Evolutionary conservation across 1,139 yeast genomes (phyloP).

Genomic region (Taiozyma onychis): DNA sequence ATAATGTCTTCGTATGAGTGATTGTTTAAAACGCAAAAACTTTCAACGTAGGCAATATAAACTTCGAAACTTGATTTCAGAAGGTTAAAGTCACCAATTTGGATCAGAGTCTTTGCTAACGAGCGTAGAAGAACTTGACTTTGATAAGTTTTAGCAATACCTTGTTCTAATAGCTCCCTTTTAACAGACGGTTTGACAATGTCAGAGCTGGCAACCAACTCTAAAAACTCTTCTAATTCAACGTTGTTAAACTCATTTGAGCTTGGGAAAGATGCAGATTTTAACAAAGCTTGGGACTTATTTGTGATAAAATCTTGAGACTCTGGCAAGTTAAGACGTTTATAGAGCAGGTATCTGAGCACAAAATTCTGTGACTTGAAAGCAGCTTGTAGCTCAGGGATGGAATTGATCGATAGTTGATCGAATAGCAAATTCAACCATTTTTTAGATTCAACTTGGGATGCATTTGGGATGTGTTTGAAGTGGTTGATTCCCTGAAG

Average conservation of each 20-base stretch:
- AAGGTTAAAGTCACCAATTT: conserved; percentile 12
- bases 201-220: conserved; percentile 14
- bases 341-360: conserved; percentile 2
- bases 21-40: conserved; percentile 30
- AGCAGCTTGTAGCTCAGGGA: conserved; percentile 1
- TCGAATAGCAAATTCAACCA: conserved; percentile 11
- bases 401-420: neutral
- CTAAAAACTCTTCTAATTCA: conserved; percentile 29
- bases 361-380: conserved; percentile 13
- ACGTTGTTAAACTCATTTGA: conserved; percentile 36
- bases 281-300: conserved; percentile 20
- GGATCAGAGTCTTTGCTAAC: conserved; percentile 26
- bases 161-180: conserved; percentile 27
- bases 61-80: conserved; percentile 38
- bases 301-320: conserved; percentile 11
- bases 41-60: conserved; percentile 34
- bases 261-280: conserved; percentile 34
- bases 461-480: conserved; percentile 1
- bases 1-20: conserved; percentile 29
- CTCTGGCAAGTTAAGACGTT: conserved; percentile 7
- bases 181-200: conserved; percentile 16
- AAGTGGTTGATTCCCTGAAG: neutral
- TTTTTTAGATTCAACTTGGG: conserved; percentile 4
- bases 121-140: conserved; percentile 32
- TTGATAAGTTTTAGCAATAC: conserved; percentile 43